Evolutionary conservation across 2,329 filamentous ascomycete species (phyloP).

Genomic region (Sclerotinia minor): DNA sequence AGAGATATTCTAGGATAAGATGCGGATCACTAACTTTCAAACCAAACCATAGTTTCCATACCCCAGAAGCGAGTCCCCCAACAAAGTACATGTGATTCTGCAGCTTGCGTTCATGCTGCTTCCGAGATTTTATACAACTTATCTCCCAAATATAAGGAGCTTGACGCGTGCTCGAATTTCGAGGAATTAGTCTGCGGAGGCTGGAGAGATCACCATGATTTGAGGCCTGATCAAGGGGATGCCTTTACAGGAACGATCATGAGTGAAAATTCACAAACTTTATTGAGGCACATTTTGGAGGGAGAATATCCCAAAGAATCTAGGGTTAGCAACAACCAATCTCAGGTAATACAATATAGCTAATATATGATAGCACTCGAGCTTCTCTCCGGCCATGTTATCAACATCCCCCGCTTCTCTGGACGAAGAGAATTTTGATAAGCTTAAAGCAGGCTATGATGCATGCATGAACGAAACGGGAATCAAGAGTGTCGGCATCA

Average conservation of each 20-base stretch:
- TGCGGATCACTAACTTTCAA: neutral
- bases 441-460: constrained; percentile 63
- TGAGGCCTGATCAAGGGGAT: constrained; percentile 62
- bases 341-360: neutral
- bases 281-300: constrained; percentile 64
- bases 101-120: constrained; percentile 63
- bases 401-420: constrained; percentile 44
- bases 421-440: constrained; percentile 64
- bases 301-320: constrained; percentile 52
- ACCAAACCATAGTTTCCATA: constrained; percentile 26
- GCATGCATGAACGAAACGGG: constrained; percentile 64
- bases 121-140: constrained; percentile 63
- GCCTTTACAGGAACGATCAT: constrained; percentile 62
- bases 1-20: neutral
- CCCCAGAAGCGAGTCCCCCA: constrained; percentile 26
- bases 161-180: constrained; percentile 70
- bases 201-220: constrained; percentile 63
- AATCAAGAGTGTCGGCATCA: constrained; percentile 55
- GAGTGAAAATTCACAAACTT: constrained; percentile 58
- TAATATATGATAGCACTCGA: constrained; percentile 47
- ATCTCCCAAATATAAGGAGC: constrained; percentile 58
- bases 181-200: constrained; percentile 67
- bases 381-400: constrained; percentile 49
- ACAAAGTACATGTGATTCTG: constrained; percentile 52
- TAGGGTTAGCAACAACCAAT: constrained; percentile 38